Evolutionary conservation across 805 yeast genomes (phyloP).

Genomic region (Lipomyces mesembrius): DNA sequence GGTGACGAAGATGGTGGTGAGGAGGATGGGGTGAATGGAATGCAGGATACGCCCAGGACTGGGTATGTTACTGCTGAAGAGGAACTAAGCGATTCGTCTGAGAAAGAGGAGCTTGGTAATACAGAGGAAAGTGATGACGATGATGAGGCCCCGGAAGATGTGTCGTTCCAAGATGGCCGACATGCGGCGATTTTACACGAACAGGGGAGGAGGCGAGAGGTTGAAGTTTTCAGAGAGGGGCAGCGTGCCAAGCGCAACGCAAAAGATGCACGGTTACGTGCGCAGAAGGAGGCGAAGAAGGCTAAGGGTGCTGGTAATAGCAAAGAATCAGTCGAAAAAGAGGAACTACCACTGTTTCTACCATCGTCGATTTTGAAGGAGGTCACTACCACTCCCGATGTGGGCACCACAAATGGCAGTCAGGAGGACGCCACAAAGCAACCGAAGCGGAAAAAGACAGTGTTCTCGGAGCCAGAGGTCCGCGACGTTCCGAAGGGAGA

Average conservation of each 20-base stretch:
- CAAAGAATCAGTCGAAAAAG: neutral
- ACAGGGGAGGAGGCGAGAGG: constrained; percentile 1
- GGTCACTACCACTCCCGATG: constrained; percentile 25
- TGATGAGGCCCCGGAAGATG: constrained; percentile 36
- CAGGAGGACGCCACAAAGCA: constrained; percentile 1
- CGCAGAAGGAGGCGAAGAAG: constrained; percentile 23
- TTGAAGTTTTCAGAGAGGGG: constrained; percentile 8
- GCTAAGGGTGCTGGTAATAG: neutral
- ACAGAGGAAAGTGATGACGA: constrained; percentile 17
- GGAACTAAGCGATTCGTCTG: constrained; percentile 6
- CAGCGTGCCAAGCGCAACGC: constrained; percentile 12
- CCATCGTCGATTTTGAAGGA: constrained; percentile 23
- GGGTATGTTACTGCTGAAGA: constrained; percentile 33
- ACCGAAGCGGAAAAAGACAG: constrained; percentile 13
- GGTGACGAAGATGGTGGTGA: constrained; percentile 14
- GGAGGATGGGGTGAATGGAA: constrained; percentile 1
- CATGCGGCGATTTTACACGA: neutral
- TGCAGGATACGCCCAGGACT: constrained; percentile 23
- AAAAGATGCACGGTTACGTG: constrained; percentile 5
- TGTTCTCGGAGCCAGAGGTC: constrained; percentile 19
- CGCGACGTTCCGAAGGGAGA: constrained; percentile 19
- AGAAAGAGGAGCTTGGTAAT: neutral
- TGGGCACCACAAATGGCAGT: neutral
- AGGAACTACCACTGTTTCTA: constrained; percentile 17
- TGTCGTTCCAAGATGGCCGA: constrained; percentile 24